Evolutionary conservation across 164 flowering plant genomes (phyloP), one percentile per base, ranked within the genome.

Genomic region (Paratinospora sagittata): DNA sequence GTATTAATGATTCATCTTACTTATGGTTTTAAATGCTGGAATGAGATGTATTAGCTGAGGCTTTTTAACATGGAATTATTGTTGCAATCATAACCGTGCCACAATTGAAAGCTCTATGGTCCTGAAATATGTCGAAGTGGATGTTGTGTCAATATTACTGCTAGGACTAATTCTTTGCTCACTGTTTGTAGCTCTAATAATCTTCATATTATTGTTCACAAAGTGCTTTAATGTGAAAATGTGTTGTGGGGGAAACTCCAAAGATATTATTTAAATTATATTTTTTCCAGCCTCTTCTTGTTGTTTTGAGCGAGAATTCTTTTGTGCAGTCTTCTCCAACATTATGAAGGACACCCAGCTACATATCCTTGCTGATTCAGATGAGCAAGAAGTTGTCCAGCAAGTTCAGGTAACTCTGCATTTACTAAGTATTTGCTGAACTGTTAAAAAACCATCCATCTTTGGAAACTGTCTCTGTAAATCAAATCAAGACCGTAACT

Each of bases 341-440:
- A 84, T 95, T 67, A 77, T 95, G 87, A 86, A 88, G 82, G 91
- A 87, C 37, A 86, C 90, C 11, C 96, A 91, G 75, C 82, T 95
- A 81, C 98, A 92, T 81, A 78, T 84, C 63, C 81, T 95, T 65
- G 99, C 99, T 49, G 99, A 92, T 83, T 85, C 98, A 24, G 99
- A 95, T 78, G 99, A 95, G 69, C 94, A 87, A 43, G 99, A 95
- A 84, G 88, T 86, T 74, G 99, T 91, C 47, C 89, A 87, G 68
- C 99, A 95, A 85, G 93, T 95, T 79, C 97, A 92, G 96, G 97
- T 92, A 70, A 64, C 45, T 47, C 26, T 34, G 27, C n/a, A 6
- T 45, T n/a, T n/a, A n/a, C n/a, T 67, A 67, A 66, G 9, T 41
- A 21, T 21, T 3, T 55, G 1, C n/a, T 21, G 14, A 65, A 33